phyloP scores from a whole-genome alignment of 345 rosid genomes.

The Pistacia atlantica region DNA sequence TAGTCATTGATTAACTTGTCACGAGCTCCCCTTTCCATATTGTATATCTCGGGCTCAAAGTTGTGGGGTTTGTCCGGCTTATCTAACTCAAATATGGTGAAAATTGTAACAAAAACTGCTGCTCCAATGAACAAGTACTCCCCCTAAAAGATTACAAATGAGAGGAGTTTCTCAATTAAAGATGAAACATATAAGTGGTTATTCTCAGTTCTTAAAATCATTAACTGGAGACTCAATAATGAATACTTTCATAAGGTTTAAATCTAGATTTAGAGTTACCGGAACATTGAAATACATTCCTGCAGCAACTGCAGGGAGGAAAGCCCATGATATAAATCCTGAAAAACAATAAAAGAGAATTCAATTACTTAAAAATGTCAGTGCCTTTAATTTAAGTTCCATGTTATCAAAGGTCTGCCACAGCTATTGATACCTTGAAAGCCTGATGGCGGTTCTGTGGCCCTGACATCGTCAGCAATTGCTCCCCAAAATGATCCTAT shows the following conservation, averaged over 20 bases:
- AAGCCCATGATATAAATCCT: constrained; percentile 82
- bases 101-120: constrained; percentile 60
- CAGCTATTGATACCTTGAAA: constrained; percentile 58
- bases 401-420: background rate
- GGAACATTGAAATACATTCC: constrained; percentile 76
- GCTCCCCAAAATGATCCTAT: constrained; percentile 76
- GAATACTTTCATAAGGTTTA: background rate
- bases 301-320: constrained; percentile 79
- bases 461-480: constrained; percentile 60
- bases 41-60: constrained; percentile 92
- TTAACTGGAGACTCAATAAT: background rate
- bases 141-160: constrained; percentile 41
- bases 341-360: constrained; percentile 17
- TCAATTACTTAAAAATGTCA: background rate
- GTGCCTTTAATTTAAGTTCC: background rate
- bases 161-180: constrained; percentile 7
- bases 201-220: background rate
- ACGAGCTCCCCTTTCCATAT: constrained; percentile 85
- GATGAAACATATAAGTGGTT: background rate
- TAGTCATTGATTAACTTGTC: constrained; percentile 85
- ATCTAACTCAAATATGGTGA: constrained; percentile 81
- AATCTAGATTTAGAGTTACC: constrained; percentile 37
- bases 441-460: constrained; percentile 68
- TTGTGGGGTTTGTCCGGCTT: constrained; percentile 92
- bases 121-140: constrained; percentile 87